A percentile compares a stretch with the other conserved stretches of the same genome.
Conservation (phyloP, 1,284 basidiomycete genomes). For the Marasmius tenuissimus region DNA sequence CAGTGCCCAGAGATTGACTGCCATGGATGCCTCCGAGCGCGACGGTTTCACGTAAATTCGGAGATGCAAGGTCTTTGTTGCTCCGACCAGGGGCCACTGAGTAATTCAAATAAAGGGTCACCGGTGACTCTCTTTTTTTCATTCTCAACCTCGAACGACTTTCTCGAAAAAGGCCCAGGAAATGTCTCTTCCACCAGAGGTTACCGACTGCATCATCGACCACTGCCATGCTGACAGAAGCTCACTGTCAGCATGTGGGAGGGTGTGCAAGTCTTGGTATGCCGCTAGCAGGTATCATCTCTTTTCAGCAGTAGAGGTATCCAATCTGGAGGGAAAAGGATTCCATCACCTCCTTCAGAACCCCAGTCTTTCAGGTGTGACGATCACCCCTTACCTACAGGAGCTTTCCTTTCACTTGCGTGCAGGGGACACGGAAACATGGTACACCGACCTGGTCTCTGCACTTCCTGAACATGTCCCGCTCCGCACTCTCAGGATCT, state of each 20-base stretch:
- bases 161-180: too few relatives aligned
- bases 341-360: neutral
- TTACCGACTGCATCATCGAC: conserved; percentile 9
- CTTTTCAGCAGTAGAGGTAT: conserved; percentile 2
- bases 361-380: neutral
- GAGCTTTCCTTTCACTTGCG: conserved; percentile 6
- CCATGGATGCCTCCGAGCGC: too few relatives aligned
- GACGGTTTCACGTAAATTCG: neutral
- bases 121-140: neutral
- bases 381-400: conserved; percentile 5
- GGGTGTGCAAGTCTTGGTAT: conserved; percentile 8
- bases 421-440: neutral
- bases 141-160: neutral
- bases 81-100: neutral
- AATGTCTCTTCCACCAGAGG: conserved; percentile 8
- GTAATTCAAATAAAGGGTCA: neutral
- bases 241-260: conserved; percentile 2
- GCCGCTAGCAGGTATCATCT: conserved; percentile 7
- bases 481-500: conserved; percentile 9
- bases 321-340: neutral
- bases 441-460: neutral
- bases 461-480: neutral
- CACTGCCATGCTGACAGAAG: conserved; percentile 3
- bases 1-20: too few relatives aligned
- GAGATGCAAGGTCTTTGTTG: neutral